These are phyloP conservation scores for Fennellomyces sp. DNA, from an alignment of 371 early-diverging fungal species.

Conservation along the genomic window DNA sequence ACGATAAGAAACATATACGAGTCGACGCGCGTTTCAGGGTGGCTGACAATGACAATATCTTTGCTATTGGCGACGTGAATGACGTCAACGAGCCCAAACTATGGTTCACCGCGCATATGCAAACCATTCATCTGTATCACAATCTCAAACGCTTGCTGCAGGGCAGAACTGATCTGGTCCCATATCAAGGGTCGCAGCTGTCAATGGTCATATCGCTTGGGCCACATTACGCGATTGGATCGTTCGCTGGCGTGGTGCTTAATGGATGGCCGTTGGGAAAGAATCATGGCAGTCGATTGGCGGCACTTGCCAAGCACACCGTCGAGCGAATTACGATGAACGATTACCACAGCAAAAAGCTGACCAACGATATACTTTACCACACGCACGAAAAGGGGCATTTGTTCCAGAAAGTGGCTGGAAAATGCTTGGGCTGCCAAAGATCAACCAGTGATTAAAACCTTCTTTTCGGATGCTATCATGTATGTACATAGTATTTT, in stretches of 20 bases:
- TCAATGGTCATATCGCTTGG: conserved; percentile 41
- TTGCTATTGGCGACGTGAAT: conserved; percentile 40
- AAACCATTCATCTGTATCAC: conserved; percentile 34
- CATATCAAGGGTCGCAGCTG: conserved; percentile 19
- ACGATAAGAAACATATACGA: conserved; percentile 26
- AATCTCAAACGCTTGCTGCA: conserved; percentile 17
- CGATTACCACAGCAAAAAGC: conserved; percentile 22
- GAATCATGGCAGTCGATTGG: conserved; percentile 28
- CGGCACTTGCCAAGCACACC: conserved; percentile 22
- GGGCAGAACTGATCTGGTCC: conserved; percentile 4
- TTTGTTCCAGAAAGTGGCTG: neutral
- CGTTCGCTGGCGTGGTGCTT: conserved; percentile 18
- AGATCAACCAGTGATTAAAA: neutral
- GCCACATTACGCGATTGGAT: conserved; percentile 26
- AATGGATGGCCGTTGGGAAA: conserved; percentile 30
- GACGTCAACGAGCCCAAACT: conserved; percentile 38
- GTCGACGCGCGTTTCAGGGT: conserved; percentile 32
- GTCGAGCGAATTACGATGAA: conserved; percentile 39
- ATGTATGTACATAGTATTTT: neutral
- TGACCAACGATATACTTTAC: conserved; percentile 24
- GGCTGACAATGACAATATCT: conserved; percentile 16
- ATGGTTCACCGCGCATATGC: conserved; percentile 48
- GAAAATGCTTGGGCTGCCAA: neutral
- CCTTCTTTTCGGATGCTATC: neutral
- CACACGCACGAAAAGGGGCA: conserved; percentile 24